Base-by-base conservation (phyloP, 108 stramenopile species). In the Thalassiosira profunda region DNA sequence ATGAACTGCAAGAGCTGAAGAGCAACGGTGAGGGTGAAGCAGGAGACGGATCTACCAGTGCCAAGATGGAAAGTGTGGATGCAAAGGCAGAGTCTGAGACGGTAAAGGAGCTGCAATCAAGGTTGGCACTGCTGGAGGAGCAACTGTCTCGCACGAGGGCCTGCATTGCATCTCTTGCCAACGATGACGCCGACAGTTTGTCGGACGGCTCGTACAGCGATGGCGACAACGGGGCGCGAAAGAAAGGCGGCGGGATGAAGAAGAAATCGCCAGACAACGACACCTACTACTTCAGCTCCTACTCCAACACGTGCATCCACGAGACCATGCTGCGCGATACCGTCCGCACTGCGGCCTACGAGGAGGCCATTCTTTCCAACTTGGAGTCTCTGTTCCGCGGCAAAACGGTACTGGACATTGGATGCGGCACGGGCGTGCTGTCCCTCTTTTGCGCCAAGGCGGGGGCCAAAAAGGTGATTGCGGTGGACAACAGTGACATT, bases 301-400 rank as follows among this genome's bases (percentile, higher is more conserved):
- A 96, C 57, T 86, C 84, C 20, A 83, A 90, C 60, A 86, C 86
- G 35, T 81, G 80, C 28, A 96, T 96, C 46, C 95, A 96, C 66
- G 90, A 94, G 58, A 91, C 89, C 11, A 95, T 95, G 94, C 85
- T 95, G 12, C 70, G 83, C 30, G 94, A 95, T 35, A 75, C 79
- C 26, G 85, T 88, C 5, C 43, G 92, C 9, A 89, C 88, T n/a
- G 63, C 74, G 8, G 63, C 82, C 6, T 89, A 89, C 35, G 74
- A 81, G 68, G 63, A 70, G n/a, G 81, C 79, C 41, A 83, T 86
- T 48, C 71, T 83, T 9, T 67, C 66, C 57, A 86, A 86, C 44
- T 46, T 82, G 8, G 45, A 67, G 9, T 67, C 79, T 58, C 66
- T 86, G 26, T 86, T 86, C 60, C 60, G 60, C 35, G 84, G 53